Percentiles rank a stretch among this genome's conserved stretches.
These are phyloP conservation scores for Orbilia brochopaga DNA, from an alignment of 2,329 filamentous ascomycete genomes.

Conservation along the genomic window DNA sequence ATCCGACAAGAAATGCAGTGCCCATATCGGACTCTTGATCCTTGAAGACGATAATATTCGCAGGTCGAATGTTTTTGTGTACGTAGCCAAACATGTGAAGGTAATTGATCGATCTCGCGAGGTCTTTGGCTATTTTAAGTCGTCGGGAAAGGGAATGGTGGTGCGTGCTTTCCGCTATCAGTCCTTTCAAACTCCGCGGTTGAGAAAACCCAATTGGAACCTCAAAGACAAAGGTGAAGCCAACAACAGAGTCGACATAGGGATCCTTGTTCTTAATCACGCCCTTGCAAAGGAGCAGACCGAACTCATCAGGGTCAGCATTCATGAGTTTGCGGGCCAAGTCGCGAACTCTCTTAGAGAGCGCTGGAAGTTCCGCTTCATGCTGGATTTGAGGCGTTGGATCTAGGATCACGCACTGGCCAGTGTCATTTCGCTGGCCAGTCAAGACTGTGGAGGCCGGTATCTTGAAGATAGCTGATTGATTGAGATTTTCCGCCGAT, in stretches of 20 bases:
- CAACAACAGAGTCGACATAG: slow-evolving; percentile 1
- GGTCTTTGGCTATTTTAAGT: slow-evolving; percentile 56
- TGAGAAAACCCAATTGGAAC: slow-evolving; percentile 43
- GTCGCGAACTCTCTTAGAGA: slow-evolving; percentile 48
- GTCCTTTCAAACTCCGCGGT: slow-evolving; percentile 16
- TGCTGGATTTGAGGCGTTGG: slow-evolving; percentile 16
- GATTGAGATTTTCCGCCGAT: slow-evolving; percentile 12
- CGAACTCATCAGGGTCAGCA: slow-evolving; percentile 52
- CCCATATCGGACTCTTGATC: slow-evolving; percentile 52
- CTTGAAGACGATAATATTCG: slow-evolving; percentile 57
- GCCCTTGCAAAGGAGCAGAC: slow-evolving; percentile 53
- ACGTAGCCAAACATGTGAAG: slow-evolving; percentile 60
- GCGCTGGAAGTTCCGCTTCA: slow-evolving; percentile 34
- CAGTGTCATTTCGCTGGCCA: slow-evolving; percentile 12
- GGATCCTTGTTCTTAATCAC: slow-evolving; percentile 40
- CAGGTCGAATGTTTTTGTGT: slow-evolving; percentile 61
- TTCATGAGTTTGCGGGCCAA: slow-evolving; percentile 52
- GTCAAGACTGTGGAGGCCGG: slow-evolving; percentile 21
- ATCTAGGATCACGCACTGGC: slow-evolving; percentile 28
- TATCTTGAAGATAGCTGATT: slow-evolving; percentile 20
- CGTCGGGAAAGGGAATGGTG: slow-evolving; percentile 55
- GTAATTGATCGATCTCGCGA: slow-evolving; percentile 57
- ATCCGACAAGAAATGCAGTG: slow-evolving; percentile 60
- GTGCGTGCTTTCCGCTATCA: slow-evolving; percentile 44
- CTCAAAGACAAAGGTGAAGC: slow-evolving; percentile 23